Base-by-base conservation (phyloP, 2,329 filamentous ascomycete genomes). In the Colletotrichum australisinense region DNA sequence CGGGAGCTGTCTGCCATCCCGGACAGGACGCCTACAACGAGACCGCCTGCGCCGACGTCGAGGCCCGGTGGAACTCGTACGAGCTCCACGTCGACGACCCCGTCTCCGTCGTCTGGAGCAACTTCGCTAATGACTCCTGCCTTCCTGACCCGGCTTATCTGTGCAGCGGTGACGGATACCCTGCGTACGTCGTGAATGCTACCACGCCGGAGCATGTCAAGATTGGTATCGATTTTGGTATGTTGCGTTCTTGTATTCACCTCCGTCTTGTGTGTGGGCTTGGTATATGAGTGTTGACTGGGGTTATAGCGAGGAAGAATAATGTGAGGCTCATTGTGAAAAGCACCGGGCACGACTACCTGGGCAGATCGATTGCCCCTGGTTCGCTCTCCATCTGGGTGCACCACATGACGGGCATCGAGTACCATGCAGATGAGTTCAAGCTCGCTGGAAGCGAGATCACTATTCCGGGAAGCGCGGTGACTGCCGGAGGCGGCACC, bases 361-460 rank as follows among this genome's bases (percentile, higher is more conserved):
- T 85, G 8, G 86, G 86, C 2, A 83, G 85, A 2, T 87, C 84
- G 7, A 81, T 82, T n/a, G 86, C 84, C 0, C 84, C 84, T 0
- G 88, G 89, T 1, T 85, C 88, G 0, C 79, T 91, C 1, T 88
- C 84, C 1, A 85, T 90, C 69, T 90, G 88, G 89, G 85, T 84
- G 0, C 88, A 88, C 65, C 79, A 88, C 72, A 26, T 73, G 35
- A 60, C 56, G 14, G 16, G 30, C 5, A 28, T 71, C 16, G 16
- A 71, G 49, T 63, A 64, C 9, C 60, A 66, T 6, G 28, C 28
- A 2, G 56, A 46, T 14, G 28, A 52, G 2, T 73, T 73, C n/a
- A 26, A 42, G 35, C 65, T 35, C 8, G 30, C 38, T 1, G 66
- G 26, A 6, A 68, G 30, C 59, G 35, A 35, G 5, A 42, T 53